phyloP scores from a whole-genome alignment of 108 stramenopile genomes.

The Fragilariopsis cylindrus region DNA sequence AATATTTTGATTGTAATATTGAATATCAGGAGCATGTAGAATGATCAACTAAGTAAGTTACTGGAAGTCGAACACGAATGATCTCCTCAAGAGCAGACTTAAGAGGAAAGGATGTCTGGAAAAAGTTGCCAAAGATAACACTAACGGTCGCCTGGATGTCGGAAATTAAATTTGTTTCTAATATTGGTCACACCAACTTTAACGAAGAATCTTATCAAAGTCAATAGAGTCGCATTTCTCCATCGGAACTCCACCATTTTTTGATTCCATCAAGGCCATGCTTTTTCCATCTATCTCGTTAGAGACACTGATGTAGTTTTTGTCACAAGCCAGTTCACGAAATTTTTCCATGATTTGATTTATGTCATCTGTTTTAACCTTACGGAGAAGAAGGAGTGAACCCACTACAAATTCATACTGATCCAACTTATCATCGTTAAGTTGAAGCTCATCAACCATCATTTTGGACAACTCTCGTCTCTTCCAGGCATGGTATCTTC shows the following conservation, averaged over 20 bases:
- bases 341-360: slow-evolving; percentile 60
- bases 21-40: too few species aligned
- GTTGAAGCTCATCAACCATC: slow-evolving; percentile 40
- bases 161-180: too few species aligned
- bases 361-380: slow-evolving; percentile 42
- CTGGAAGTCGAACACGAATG: too few species aligned
- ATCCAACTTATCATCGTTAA: slow-evolving; percentile 40
- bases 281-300: not conserved
- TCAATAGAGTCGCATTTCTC: not conserved
- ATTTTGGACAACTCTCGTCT: slow-evolving; percentile 43
- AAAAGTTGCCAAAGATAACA: too few species aligned
- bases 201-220: not conserved
- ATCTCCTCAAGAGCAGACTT: too few species aligned
- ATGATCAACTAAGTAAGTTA: too few species aligned
- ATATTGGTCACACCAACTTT: too few species aligned
- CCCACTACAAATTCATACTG: slow-evolving; percentile 61
- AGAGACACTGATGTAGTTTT: slow-evolving; percentile 24
- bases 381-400: slow-evolving; percentile 48
- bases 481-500: slow-evolving; percentile 47
- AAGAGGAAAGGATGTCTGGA: too few species aligned
- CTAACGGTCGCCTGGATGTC: too few species aligned
- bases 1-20: too few species aligned
- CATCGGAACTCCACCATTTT: not conserved
- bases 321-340: slow-evolving; percentile 41
- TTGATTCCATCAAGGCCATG: not conserved